Base-by-base conservation (phyloP, 1,284 basidiomycete species). In the Porogramme epimiltina region DNA sequence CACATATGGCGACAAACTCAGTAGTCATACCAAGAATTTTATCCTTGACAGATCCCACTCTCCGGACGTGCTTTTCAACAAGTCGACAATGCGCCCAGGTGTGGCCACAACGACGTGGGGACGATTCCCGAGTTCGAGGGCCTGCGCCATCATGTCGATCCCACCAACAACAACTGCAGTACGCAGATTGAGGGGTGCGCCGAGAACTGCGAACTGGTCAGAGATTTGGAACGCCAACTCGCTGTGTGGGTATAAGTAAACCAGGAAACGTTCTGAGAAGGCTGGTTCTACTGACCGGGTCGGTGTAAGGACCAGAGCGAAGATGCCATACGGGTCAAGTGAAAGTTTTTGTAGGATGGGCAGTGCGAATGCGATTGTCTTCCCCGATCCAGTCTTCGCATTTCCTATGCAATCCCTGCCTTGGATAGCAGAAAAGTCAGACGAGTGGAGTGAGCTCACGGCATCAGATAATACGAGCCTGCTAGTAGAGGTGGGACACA, bases 71-170 rank as follows among this genome's bases (percentile, higher is more conserved):
- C 90, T 94, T 56, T 82, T 81, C 33, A 99, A 72, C 62, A 96
- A 85, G 70, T 99, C 97, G 2, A 95, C 93, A 11, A 99, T 84
- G 11, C 97, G 83, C 0, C 97, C 97, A 1, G 97, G 97, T 0
- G 97, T 99, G 5, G 96, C 97, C 37, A 99, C 88, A 18, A 99
- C 87, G 38, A 99, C 81, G 67, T 99, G 97, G 0, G 97, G 97
- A 26, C 92, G 81, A 59, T 85, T 81, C 3, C 81, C 80, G 4
- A 99, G 82, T 66, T 96, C 93, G 26, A 93, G 77, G 0, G 96
- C 93, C 69, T 99, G 97, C 6, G 85, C 71, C 77, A 98, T 94
- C 90, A 98, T 97, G 66, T 99, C 97, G 93, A 99, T 95, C 3
- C 97, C 97, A 9, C 97, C 97, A 2, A 99, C 93, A 19, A 99